These are phyloP conservation scores for Macrotyloma uniflorum DNA, from an alignment of 306 rosid genomes.

Conservation along the genomic window DNA sequence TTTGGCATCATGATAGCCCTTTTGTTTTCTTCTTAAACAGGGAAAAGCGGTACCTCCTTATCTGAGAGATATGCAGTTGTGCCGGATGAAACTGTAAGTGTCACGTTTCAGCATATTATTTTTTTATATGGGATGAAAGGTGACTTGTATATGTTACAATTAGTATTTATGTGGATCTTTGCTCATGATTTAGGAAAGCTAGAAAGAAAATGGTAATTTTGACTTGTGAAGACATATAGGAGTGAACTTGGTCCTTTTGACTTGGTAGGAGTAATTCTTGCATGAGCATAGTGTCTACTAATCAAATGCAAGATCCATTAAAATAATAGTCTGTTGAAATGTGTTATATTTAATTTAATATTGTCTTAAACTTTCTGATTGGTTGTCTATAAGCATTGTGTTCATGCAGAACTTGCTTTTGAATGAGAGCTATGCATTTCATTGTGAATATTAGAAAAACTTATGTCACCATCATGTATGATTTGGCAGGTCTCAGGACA, in stretches of 20 bases:
- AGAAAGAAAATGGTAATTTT: conserved; percentile 11
- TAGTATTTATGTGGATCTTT: neutral
- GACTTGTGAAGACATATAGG: neutral
- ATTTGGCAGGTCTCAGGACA: conserved; percentile 69
- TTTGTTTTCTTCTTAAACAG: conserved; percentile 43
- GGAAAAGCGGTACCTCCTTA: conserved; percentile 68
- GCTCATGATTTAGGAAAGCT: conserved; percentile 16
- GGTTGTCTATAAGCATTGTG: neutral
- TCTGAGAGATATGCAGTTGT: conserved; percentile 93
- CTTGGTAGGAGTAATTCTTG: neutral
- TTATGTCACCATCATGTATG: conserved; percentile 27
- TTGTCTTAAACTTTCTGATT: no score
- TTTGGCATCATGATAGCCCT: conserved; percentile 6
- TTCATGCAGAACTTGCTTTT: neutral
- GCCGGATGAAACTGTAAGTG: conserved; percentile 91
- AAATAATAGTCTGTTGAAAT: neutral
- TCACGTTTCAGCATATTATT: conserved; percentile 13
- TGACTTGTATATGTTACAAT: neutral
- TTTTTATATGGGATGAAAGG: neutral
- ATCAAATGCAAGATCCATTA: neutral
- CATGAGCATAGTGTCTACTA: neutral
- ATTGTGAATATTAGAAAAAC: neutral
- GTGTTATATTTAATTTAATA: neutral
- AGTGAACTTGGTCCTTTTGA: conserved; percentile 3
- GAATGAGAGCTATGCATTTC: neutral